Evolutionary conservation across 2,329 filamentous ascomycete genomes (phyloP).

Genomic region (Chaetomiaceae sp.): DNA sequence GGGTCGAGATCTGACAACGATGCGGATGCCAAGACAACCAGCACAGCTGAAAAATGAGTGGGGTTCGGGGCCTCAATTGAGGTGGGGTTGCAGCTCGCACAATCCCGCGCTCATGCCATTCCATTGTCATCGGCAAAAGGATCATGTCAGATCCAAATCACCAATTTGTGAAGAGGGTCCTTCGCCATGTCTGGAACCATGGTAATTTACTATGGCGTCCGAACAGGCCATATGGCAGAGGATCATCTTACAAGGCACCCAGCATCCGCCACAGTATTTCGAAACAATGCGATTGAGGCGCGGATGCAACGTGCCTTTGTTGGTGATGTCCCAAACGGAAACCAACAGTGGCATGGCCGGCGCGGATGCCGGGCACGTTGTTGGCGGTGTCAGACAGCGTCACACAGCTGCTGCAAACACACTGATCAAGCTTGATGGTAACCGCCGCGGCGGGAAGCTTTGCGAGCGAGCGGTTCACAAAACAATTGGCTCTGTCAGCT

Average conservation of each 20-base stretch:
- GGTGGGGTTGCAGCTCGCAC: no score
- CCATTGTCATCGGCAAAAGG: background rate
- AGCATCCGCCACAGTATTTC: constrained; percentile 5
- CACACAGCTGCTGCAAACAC: background rate
- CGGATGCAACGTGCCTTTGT: constrained; percentile 8
- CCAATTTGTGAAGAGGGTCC: no score
- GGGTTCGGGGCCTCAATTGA: no score
- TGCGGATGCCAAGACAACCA: no score
- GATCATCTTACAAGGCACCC: no score
- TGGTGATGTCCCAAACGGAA: background rate
- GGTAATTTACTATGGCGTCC: background rate
- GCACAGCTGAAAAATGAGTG: no score
- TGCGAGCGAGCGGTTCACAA: background rate
- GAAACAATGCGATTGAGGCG: constrained; percentile 11
- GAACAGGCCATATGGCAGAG: background rate
- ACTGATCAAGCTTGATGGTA: background rate
- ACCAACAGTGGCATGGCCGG: background rate
- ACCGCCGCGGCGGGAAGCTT: background rate
- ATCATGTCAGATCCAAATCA: no score
- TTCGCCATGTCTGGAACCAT: no score
- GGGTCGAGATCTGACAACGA: no score
- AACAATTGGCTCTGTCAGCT: background rate
- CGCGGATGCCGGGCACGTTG: background rate
- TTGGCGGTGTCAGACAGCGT: no score
- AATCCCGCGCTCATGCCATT: no score